Evolutionary conservation across 2,329 filamentous ascomycete species (phyloP).

Genomic region (Nemania bipapillata): DNA sequence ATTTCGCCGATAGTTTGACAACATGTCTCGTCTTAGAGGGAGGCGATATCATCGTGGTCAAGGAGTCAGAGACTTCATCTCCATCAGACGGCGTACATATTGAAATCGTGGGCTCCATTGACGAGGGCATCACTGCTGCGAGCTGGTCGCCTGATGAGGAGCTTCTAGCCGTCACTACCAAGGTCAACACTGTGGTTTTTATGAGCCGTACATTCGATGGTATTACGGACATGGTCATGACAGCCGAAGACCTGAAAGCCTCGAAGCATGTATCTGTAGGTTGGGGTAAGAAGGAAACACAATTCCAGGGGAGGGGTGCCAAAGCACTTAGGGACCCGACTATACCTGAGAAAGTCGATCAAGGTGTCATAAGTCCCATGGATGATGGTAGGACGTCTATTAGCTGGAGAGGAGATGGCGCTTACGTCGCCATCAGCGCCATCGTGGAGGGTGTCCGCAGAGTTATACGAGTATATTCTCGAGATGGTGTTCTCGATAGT

Average conservation of each 20-base stretch:
- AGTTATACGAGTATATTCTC: slow-evolving; percentile 87
- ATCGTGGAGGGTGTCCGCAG: slow-evolving; percentile 76
- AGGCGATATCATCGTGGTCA: slow-evolving; percentile 88
- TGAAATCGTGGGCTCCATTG: slow-evolving; percentile 94
- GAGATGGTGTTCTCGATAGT: slow-evolving; percentile 90
- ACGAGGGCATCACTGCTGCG: slow-evolving; percentile 88
- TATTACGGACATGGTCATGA: slow-evolving; percentile 78
- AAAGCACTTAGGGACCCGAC: slow-evolving; percentile 90
- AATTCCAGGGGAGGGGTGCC: slow-evolving; percentile 92
- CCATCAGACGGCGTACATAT: slow-evolving; percentile 76
- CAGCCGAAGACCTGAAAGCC: slow-evolving; percentile 79
- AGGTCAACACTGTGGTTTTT: slow-evolving; percentile 80
- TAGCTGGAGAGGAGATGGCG: slow-evolving; percentile 94
- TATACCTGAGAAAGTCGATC: slow-evolving; percentile 89
- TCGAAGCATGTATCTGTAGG: slow-evolving; percentile 96
- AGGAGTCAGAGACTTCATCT: slow-evolving; percentile 67
- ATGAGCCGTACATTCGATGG: slow-evolving; percentile 94
- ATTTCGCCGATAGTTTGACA: slow-evolving; percentile 81
- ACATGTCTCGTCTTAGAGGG: slow-evolving; percentile 86
- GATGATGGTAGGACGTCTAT: slow-evolving; percentile 79
- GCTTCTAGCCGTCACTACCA: slow-evolving; percentile 83
- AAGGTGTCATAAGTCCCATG: slow-evolving; percentile 77
- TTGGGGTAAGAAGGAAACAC: slow-evolving; percentile 98
- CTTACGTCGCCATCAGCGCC: slow-evolving; percentile 86
- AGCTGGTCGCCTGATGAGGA: slow-evolving; percentile 97